Evolutionary conservation across 106 monocot genomes (phyloP).

Genomic region (Xerophyta viscosa): DNA sequence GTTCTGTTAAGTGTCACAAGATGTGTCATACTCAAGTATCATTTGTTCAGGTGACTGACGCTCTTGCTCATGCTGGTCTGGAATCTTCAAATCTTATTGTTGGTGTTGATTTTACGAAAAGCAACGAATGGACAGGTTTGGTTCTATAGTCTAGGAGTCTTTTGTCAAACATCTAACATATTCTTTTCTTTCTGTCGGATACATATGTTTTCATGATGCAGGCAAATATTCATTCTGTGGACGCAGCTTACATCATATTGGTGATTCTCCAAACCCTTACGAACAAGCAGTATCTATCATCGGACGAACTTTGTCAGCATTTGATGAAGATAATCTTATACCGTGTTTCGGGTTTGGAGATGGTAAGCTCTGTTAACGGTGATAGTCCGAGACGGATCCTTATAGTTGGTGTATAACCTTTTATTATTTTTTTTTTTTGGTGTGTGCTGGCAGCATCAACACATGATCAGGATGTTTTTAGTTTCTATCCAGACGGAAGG

Average conservation of each 20-base stretch:
- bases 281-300: conserved; percentile 93
- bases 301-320: conserved; percentile 69
- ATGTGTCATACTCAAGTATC: too few relatives aligned
- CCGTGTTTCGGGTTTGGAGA: conserved; percentile 98
- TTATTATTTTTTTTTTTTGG: too few relatives aligned
- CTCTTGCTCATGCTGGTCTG: conserved; percentile 76
- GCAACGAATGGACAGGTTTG: conserved; percentile 96
- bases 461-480: conserved; percentile 44
- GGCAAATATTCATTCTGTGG: conserved; percentile 69
- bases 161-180: not conserved
- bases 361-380: conserved; percentile 26
- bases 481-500: conserved; percentile 33
- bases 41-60: conserved; percentile 73
- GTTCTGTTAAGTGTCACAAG: too few relatives aligned
- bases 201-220: too few relatives aligned
- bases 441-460: conserved; percentile 30
- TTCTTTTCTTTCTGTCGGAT: too few relatives aligned
- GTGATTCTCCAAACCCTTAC: conserved; percentile 70
- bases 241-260: conserved; percentile 67
- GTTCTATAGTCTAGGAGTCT: not conserved
- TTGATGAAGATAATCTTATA: conserved; percentile 91
- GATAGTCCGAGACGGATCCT: not conserved
- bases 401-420: not conserved
- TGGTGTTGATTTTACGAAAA: conserved; percentile 96
- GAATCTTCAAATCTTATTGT: conserved; percentile 84